Percentiles rank a stretch among this genome's conserved stretches.
These are phyloP conservation scores for Moniliophthora roreri DNA, from an alignment of 1,284 basidiomycete species.

Conservation along the genomic window DNA sequence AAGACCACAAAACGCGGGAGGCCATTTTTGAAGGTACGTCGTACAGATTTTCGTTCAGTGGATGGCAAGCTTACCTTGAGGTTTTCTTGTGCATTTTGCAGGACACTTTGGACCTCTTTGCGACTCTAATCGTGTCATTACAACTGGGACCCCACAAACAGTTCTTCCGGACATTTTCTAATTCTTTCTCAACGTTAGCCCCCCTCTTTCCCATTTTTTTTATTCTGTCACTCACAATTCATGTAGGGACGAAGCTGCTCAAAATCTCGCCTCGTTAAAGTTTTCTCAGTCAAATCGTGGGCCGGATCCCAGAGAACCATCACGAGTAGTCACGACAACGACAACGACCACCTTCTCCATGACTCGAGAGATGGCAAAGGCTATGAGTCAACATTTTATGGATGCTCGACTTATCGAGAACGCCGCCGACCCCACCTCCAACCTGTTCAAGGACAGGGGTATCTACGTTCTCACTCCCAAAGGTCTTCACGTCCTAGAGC, in stretches of 20 bases:
- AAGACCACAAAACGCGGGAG: constrained; percentile 93
- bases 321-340: constrained; percentile 96
- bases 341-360: constrained; percentile 99
- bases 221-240: constrained; percentile 18
- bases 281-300: constrained; percentile 99
- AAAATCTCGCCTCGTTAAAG: constrained; percentile 93
- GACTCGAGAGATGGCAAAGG: constrained; percentile 99
- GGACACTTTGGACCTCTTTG: constrained; percentile 98
- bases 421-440: constrained; percentile 85
- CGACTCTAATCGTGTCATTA: constrained; percentile 94
- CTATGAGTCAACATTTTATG: constrained; percentile 99
- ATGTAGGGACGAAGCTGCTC: constrained; percentile 90
- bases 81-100: constrained; percentile 32
- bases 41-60: constrained; percentile 15
- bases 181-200: constrained; percentile 86
- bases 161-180: constrained; percentile 93
- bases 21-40: constrained; percentile 84
- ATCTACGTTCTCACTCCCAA: constrained; percentile 97
- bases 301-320: constrained; percentile 95
- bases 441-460: constrained; percentile 96
- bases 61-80: constrained; percentile 7
- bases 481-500: constrained; percentile 96
- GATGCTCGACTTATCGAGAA: constrained; percentile 97
- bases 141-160: constrained; percentile 89
- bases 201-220: constrained; percentile 12